Conservation (phyloP, 495 filamentous ascomycete genomes). For the Aspergillus conjunctus region DNA sequence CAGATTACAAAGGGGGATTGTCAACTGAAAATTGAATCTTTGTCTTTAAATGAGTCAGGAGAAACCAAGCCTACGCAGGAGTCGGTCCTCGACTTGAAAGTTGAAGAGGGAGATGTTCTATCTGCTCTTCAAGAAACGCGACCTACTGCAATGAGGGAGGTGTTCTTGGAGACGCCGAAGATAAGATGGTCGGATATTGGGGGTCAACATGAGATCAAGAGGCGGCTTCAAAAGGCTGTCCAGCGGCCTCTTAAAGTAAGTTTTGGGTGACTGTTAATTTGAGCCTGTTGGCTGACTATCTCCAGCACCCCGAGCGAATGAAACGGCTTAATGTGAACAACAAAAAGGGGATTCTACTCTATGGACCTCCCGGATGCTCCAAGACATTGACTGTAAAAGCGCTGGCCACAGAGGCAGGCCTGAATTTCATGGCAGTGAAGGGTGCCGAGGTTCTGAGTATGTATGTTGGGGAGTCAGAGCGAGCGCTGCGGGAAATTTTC, state of each 20-base stretch:
- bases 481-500: conserved; percentile 85
- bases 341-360: conserved; percentile 83
- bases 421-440: conserved; percentile 95
- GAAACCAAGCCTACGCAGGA: conserved; percentile 15
- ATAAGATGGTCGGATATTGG: conserved; percentile 90
- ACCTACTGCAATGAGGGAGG: conserved; percentile 87
- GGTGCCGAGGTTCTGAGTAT: conserved; percentile 95
- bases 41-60: neutral
- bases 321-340: conserved; percentile 62
- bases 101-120: conserved; percentile 54
- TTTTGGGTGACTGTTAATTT: neutral
- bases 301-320: conserved; percentile 61
- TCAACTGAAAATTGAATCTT: no score
- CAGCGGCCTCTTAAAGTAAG: conserved; percentile 67
- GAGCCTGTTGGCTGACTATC: conserved; percentile 15
- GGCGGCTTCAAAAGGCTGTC: conserved; percentile 62
- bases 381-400: conserved; percentile 95
- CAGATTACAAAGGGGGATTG: conserved; percentile 19
- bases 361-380: conserved; percentile 93
- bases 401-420: conserved; percentile 84
- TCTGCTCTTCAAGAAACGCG: conserved; percentile 59
- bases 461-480: conserved; percentile 97
- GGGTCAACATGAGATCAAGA: conserved; percentile 80
- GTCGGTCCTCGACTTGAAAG: conserved; percentile 27
- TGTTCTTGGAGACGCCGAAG: conserved; percentile 84